Conservation (phyloP, 345 rosid genomes). For the Salix purpurea region DNA sequence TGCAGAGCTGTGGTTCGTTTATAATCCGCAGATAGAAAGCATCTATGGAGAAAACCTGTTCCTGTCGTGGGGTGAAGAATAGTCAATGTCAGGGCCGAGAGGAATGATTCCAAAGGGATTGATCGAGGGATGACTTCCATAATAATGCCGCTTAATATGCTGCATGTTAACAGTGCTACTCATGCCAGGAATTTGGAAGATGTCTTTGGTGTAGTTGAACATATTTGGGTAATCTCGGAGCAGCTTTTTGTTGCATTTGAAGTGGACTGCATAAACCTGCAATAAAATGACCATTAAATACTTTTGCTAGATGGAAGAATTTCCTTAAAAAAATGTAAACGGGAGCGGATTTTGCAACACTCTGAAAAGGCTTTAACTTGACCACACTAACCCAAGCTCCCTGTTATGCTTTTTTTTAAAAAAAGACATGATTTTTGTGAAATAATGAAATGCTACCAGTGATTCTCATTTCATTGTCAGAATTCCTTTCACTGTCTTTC, state of each 20-base stretch:
- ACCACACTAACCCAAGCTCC: not conserved
- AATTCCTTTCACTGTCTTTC: not conserved
- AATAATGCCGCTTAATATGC: slow-evolving; percentile 70
- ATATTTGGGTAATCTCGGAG: slow-evolving; percentile 62
- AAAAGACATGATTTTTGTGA: not conserved
- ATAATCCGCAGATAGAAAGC: no score
- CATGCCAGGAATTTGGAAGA: slow-evolving; percentile 59
- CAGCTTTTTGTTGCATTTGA: slow-evolving; percentile 81
- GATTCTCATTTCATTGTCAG: not conserved
- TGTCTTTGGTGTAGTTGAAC: slow-evolving; percentile 65
- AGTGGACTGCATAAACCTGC: slow-evolving; percentile 70
- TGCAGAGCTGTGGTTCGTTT: not conserved
- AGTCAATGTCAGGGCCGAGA: slow-evolving; percentile 58
- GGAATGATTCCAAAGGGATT: slow-evolving; percentile 66
- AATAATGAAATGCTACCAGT: not conserved
- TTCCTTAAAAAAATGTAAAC: not conserved
- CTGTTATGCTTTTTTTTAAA: not conserved
- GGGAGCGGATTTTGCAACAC: not conserved
- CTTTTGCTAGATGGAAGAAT: not conserved
- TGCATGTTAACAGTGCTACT: slow-evolving; percentile 55
- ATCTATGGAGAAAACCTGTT: slow-evolving; percentile 37
- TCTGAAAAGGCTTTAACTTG: no score
- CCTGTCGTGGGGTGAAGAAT: slow-evolving; percentile 52
- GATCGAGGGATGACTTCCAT: slow-evolving; percentile 71
- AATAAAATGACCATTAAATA: not conserved